Evolutionary conservation across 1,284 basidiomycete genomes (phyloP), one percentile per base, ranked within the genome.

Genomic region (Sporisorium reilianum): DNA sequence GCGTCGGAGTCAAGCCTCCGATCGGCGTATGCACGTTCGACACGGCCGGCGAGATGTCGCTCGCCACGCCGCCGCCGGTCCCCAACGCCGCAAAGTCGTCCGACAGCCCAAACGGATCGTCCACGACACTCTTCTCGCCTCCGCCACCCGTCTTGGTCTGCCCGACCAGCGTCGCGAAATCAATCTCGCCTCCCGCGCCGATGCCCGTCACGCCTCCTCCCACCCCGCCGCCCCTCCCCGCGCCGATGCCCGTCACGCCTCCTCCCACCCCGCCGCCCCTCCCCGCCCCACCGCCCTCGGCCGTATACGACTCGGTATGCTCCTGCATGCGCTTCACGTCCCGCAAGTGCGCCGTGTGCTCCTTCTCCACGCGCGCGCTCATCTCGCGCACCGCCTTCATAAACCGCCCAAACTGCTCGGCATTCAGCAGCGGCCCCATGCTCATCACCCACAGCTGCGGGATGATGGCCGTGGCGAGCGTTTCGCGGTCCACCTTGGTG

Each of bases 401-500:
- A 72, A 84, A 84, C 44, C 80, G 91, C 6, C 61, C 89, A 84
- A 98, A 99, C 85, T 99, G 97, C 32, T 92, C 89, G 4, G 95
- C 89, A 77, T 91, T 97, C 28, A 98, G 86, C 40, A 97, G 44
- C 7, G 72, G 64, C 1, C 73, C 73, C 77, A 83, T 79, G 42
- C 62, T 67, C 77, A 84, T 82, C 30, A 72, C 56, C 80, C 81
- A 83, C 23, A 84, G 61, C 38, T 79, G 81, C 18, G 83, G 82
- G 22, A 83, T 78, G 51, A 84, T 75, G 16, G 74, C 68, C 0
- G 93, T 96, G 0, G 96, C 96, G 18, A 97, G 92, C 5, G 95
- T 93, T 85, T 97, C 95, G 48, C 94, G 89, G 77, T 97, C 95
- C 5, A 98, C 92, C 85, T 98, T 99, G 77, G 90, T 89, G 2